Conservation (phyloP, 208 protist genomes). For the Phytomonas francai region DNA sequence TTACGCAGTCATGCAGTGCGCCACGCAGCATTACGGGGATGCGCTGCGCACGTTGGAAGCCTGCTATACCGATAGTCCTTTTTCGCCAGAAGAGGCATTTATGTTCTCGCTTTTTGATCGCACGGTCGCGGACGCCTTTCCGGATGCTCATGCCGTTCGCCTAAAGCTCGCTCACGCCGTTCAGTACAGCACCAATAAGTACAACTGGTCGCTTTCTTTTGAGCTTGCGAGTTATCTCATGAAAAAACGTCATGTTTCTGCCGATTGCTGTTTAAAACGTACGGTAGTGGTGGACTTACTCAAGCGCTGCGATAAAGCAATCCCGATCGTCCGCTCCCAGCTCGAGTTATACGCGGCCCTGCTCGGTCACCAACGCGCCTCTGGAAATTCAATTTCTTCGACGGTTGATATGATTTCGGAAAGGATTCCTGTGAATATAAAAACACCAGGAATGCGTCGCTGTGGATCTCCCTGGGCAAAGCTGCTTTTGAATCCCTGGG, state of each 20-base stretch:
- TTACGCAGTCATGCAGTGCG: constrained; percentile 86
- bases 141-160: constrained; percentile 80
- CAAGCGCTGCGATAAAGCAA: constrained; percentile 36
- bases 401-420: background rate
- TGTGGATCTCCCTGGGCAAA: constrained; percentile 62
- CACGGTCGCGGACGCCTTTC: constrained; percentile 51
- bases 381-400: too few relatives aligned
- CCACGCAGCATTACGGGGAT: constrained; percentile 74
- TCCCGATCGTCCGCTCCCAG: constrained; percentile 43
- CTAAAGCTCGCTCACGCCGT: constrained; percentile 84
- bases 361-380: constrained; percentile 3
- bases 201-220: constrained; percentile 51
- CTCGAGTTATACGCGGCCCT: constrained; percentile 44
- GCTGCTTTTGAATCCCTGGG: constrained; percentile 38
- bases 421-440: constrained; percentile 15
- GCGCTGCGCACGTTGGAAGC: constrained; percentile 75
- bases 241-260: constrained; percentile 79
- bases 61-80: constrained; percentile 61
- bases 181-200: constrained; percentile 61
- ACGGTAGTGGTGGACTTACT: constrained; percentile 52
- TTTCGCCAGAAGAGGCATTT: constrained; percentile 54
- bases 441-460: constrained; percentile 30
- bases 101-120: constrained; percentile 58
- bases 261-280: constrained; percentile 50
- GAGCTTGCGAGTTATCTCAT: constrained; percentile 77